phyloP scores from a whole-genome alignment of 2,329 filamentous ascomycete species.

The Emmonsia crescens region DNA sequence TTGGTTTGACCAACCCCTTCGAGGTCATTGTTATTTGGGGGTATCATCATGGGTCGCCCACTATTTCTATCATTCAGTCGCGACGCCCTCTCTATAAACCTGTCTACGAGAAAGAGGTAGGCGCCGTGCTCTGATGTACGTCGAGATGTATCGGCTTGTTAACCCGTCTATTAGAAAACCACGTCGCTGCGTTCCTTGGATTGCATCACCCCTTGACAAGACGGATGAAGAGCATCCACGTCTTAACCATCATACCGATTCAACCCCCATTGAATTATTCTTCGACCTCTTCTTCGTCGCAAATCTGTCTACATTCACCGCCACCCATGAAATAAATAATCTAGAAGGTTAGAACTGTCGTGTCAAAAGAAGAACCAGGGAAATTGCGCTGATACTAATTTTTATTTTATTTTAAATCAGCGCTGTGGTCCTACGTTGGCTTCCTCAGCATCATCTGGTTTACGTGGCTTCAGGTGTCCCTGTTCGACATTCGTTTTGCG shows the following conservation, averaged over 20 bases:
- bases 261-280: slow-evolving; percentile 47
- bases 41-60: slow-evolving; percentile 19
- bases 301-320: slow-evolving; percentile 53
- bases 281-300: slow-evolving; percentile 53
- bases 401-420: slow-evolving; percentile 13
- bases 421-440: slow-evolving; percentile 38
- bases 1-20: background rate
- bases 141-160: background rate
- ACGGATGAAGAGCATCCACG: slow-evolving; percentile 17
- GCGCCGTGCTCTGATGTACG: slow-evolving; percentile 10
- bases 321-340: slow-evolving; percentile 45
- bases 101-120: slow-evolving; percentile 15
- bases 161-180: slow-evolving; percentile 8
- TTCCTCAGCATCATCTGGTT: slow-evolving; percentile 55
- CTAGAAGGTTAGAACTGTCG: slow-evolving; percentile 4
- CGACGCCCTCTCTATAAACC: slow-evolving; percentile 15
- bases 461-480: slow-evolving; percentile 52
- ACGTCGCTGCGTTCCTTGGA: slow-evolving; percentile 21
- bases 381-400: background rate
- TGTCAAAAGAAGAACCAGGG: background rate
- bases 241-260: slow-evolving; percentile 38
- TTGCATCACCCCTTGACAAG: slow-evolving; percentile 26
- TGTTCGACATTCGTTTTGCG: slow-evolving; percentile 57
- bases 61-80: slow-evolving; percentile 24
- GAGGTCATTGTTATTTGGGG: background rate